Percentiles rank a stretch among this genome's conserved stretches.
These are phyloP conservation scores for Cercospora zeae-maydis DNA, from an alignment of 2,329 filamentous ascomycete species.

Conservation along the genomic window DNA sequence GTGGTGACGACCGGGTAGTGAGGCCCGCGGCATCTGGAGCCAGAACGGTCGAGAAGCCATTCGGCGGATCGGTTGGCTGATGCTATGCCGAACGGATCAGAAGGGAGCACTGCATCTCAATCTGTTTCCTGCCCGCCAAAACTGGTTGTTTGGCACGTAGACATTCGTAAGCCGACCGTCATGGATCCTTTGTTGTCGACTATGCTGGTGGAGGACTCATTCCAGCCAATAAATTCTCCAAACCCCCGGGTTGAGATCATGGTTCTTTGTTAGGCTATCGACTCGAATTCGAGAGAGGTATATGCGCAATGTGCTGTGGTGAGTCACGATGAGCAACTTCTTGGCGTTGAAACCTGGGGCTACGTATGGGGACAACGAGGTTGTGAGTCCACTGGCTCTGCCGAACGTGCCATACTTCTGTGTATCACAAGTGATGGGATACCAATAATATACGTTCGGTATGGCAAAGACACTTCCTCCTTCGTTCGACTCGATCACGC, in stretches of 20 bases:
- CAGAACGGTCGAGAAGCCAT: neutral
- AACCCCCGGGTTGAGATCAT: too few species aligned
- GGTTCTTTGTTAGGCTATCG: too few species aligned
- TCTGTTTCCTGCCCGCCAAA: neutral
- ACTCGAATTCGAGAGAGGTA: neutral
- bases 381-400: neutral
- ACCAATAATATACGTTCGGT: neutral
- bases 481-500: neutral
- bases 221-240: too few species aligned
- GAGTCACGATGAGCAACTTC: neutral
- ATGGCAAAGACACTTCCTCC: neutral
- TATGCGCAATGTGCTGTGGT: neutral
- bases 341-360: neutral
- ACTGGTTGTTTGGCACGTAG: neutral
- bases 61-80: neutral
- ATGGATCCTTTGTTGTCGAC: too few species aligned
- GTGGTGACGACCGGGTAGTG: neutral
- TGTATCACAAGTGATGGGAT: too few species aligned
- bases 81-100: neutral
- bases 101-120: slow-evolving; percentile 5
- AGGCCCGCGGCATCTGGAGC: neutral
- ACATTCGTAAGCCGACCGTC: too few species aligned
- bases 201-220: too few species aligned
- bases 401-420: too few species aligned
- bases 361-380: neutral